Evolutionary conservation across 2,329 filamentous ascomycete genomes (phyloP).

Genomic region (Domatiomyces globalis): DNA sequence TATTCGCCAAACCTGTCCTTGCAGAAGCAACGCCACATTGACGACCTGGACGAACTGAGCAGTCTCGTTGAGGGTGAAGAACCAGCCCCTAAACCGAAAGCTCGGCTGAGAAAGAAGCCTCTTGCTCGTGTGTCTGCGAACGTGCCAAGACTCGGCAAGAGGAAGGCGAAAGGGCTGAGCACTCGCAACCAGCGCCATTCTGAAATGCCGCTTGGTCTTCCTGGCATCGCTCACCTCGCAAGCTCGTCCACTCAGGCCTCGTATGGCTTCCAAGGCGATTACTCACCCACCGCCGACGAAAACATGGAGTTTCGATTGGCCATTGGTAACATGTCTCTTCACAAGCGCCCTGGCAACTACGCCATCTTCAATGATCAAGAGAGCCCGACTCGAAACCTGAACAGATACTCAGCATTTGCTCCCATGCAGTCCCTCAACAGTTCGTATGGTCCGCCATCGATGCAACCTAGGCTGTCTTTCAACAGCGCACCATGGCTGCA

Average conservation of each 20-base stretch:
- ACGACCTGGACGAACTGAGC: conserved; percentile 35
- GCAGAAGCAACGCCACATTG: conserved; percentile 32
- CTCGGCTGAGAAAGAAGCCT: conserved; percentile 22
- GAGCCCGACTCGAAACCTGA: conserved; percentile 2
- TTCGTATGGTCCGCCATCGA: background rate
- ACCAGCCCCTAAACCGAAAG: conserved; percentile 22
- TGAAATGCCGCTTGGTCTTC: conserved; percentile 6
- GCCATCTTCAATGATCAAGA: conserved; percentile 26
- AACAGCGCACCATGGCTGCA: conserved; percentile 11
- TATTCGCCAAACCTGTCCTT: conserved; percentile 32
- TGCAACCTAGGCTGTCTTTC: conserved; percentile 2
- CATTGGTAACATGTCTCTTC: conserved; percentile 18
- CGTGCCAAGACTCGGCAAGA: conserved; percentile 19
- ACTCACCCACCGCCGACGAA: conserved; percentile 17
- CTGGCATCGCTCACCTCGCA: conserved; percentile 16
- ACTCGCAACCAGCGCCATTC: conserved; percentile 8
- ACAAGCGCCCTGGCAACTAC: conserved; percentile 22
- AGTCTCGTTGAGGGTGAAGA: conserved; percentile 33
- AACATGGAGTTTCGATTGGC: conserved; percentile 25
- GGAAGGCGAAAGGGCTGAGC: conserved; percentile 17
- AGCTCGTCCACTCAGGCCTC: conserved; percentile 14
- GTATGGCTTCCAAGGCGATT: conserved; percentile 12
- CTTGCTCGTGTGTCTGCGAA: conserved; percentile 25
- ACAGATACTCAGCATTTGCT: conserved; percentile 3
- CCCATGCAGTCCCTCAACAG: conserved; percentile 6